These are phyloP conservation scores for Cyclotella baltica DNA, from an alignment of 108 stramenopile genomes.

Conservation along the genomic window DNA sequence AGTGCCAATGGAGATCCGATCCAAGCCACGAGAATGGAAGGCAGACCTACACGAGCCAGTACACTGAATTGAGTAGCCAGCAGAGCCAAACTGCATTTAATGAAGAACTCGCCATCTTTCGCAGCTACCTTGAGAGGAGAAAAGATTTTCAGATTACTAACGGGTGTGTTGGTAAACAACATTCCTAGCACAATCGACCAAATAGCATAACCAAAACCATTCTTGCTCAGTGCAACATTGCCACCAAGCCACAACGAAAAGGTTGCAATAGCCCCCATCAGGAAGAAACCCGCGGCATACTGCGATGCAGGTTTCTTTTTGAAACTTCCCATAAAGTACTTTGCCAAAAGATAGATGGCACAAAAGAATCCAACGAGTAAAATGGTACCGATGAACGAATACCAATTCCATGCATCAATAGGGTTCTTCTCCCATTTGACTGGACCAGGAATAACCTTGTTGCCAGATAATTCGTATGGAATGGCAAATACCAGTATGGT, in stretches of 20 bases:
- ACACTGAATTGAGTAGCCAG: slow-evolving; percentile 16
- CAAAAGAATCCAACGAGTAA: not conserved
- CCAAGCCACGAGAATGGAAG: slow-evolving; percentile 10
- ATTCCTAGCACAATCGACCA: slow-evolving; percentile 10
- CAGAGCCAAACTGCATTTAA: slow-evolving; percentile 16
- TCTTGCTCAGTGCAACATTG: not conserved
- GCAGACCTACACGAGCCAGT: slow-evolving; percentile 1
- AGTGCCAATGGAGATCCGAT: slow-evolving; percentile 11
- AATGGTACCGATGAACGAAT: slow-evolving; percentile 16
- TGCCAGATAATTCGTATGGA: too few species aligned
- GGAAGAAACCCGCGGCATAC: slow-evolving; percentile 7
- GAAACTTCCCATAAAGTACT: not conserved
- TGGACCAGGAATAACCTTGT: too few species aligned
- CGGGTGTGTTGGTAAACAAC: slow-evolving; percentile 8
- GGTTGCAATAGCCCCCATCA: slow-evolving; percentile 13
- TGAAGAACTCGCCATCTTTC: slow-evolving; percentile 16
- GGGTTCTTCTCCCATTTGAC: slow-evolving; percentile 15
- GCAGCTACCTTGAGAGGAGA: not conserved
- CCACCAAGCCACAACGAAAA: slow-evolving; percentile 16
- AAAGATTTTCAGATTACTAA: not conserved
- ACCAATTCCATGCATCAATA: slow-evolving; percentile 7
- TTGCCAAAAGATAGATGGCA: not conserved
- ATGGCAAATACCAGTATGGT: too few species aligned
- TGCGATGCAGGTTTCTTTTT: slow-evolving; percentile 4
- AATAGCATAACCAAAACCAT: slow-evolving; percentile 18